Evolutionary conservation across 2,329 filamentous ascomycete genomes (phyloP).

Genomic region (Fusarium sp.): DNA sequence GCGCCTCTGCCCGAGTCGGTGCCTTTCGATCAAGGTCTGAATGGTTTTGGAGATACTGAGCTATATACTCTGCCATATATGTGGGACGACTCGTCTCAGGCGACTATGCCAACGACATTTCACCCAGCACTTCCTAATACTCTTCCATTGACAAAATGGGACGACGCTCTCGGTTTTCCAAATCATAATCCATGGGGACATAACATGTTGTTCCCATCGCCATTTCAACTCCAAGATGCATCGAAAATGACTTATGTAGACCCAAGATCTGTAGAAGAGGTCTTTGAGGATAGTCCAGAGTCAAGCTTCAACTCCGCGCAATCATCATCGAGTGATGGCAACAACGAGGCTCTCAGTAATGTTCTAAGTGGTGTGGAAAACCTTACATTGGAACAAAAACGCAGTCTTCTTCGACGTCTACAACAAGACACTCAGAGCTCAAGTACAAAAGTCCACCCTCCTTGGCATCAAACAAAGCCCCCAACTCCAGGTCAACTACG

Average conservation of each 20-base stretch:
- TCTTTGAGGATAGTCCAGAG: conserved; percentile 12
- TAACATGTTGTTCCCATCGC: not conserved
- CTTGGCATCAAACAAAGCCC: not conserved
- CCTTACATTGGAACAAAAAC: conserved; percentile 40
- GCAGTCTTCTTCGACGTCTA: conserved; percentile 37
- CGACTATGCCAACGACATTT: not conserved
- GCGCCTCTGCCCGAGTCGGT: not conserved
- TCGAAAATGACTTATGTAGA: not conserved
- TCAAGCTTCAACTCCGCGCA: not conserved
- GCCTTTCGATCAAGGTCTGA: not conserved
- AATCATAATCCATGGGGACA: conserved; percentile 6
- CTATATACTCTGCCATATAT: not conserved
- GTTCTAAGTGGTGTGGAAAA: conserved; percentile 33
- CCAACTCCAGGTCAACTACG: conserved; percentile 39
- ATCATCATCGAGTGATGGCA: not conserved
- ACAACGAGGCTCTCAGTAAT: conserved; percentile 17
- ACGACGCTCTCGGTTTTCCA: not conserved
- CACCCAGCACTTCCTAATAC: not conserved
- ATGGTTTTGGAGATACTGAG: not conserved
- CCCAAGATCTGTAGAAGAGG: conserved; percentile 15
- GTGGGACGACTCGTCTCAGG: not conserved
- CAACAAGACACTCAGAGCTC: conserved; percentile 31
- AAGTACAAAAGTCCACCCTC: not conserved
- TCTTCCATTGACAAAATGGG: not conserved
- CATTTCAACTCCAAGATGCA: not conserved